Base-by-base conservation (phyloP, 371 early-diverging fungal species). In the Syncephalastrum sp. region DNA sequence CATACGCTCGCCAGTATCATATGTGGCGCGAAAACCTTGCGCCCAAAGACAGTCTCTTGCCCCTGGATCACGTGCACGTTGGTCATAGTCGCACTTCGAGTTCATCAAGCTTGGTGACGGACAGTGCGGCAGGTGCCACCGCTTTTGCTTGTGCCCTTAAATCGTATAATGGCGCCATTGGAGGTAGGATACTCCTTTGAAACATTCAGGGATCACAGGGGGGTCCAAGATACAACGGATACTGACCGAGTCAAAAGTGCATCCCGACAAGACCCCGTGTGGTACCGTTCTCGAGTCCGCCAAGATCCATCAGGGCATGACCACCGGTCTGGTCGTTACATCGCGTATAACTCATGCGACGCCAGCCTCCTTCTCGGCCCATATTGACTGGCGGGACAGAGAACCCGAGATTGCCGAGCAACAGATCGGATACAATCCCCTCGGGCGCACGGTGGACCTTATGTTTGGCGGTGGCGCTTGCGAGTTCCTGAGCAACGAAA, bases 111-210 rank as follows among this genome's bases (percentile, higher is more conserved):
- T 72, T 93, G 24, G 81, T 98, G 5, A 96, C 98, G 0, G 98
- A 98, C 73, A 93, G 94, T 42, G 98, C 97, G 15, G 96, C 98
- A 15, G 98, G 96, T 4, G 98, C 97, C 4, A 96, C 96, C 0
- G 96, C 95, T 1, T 95, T 92, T 74, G 71, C 93, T 1, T 95
- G 95, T 65, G 89, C 75, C 7, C 44, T 82, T 16, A 95, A 95
- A 74, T 82, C 92, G 0, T 94, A 91, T 75, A 95, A 96, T 65
- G 91, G 88, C 12, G 98, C 95, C 14, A 90, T 95, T 58, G 91
- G 79, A 47, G 86, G 86, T 78, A 74, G 38, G 38, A 10, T 10
- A 12, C 5, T 21, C 38, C 0, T 33, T 2, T 33, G 38, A 33
- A 33, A 59, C n/a, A 47, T 10, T 33, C 38, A 10, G 12, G 38